Base-by-base conservation (phyloP, 2,329 filamentous ascomycete species). In the Phyllosticta citriasiana region DNA sequence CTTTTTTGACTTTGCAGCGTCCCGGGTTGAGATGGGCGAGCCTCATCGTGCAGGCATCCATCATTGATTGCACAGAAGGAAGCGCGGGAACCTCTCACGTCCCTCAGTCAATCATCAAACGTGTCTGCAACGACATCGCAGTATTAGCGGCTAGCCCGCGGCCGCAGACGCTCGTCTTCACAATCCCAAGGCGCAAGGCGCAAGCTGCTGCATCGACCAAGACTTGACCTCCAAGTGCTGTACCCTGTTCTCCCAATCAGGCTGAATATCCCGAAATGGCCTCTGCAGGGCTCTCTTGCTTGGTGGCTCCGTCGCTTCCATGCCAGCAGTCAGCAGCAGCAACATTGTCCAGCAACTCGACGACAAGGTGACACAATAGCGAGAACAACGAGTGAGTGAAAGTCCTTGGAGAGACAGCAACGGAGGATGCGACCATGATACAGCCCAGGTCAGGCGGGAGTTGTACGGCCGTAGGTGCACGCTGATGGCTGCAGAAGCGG, bases 41-140 rank as follows among this genome's bases (percentile, higher is more conserved):
- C 40, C 40, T 47, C 40, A 47, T 47, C 40, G 40, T n/a, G 40
- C 40, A 47, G 16, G 40, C 40, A 47, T 47, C 40, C 40, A 5
- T n/a, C 6, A n/a, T 30, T 6, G 27, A 8, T 47, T 47, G 40
- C 40, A 16, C 40, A 4, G 16, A n/a, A n/a, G 40, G 40, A n/a
- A n/a, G 40, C 40, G 40, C 40, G 40, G 40, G n/a, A 24, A 50
- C 14, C 60, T 62, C 25, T 57, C 56, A 4, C 55, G 51, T 8
- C 30, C 57, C 63, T 68, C 66, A 16, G 64, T 74, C 30, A 54
- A 67, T n/a, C 69, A 67, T 24, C 59, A 66, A 26, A 68, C 68
- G 2, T 74, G 67, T 52, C 64, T 72, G 4, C 59, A 60, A 26
- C 66, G 67, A 33, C 67, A 73, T 60, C 66, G 9, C 63, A 72